These are phyloP conservation scores for Setomelanomma holmii DNA, from an alignment of 2,329 filamentous ascomycete species.

Conservation along the genomic window DNA sequence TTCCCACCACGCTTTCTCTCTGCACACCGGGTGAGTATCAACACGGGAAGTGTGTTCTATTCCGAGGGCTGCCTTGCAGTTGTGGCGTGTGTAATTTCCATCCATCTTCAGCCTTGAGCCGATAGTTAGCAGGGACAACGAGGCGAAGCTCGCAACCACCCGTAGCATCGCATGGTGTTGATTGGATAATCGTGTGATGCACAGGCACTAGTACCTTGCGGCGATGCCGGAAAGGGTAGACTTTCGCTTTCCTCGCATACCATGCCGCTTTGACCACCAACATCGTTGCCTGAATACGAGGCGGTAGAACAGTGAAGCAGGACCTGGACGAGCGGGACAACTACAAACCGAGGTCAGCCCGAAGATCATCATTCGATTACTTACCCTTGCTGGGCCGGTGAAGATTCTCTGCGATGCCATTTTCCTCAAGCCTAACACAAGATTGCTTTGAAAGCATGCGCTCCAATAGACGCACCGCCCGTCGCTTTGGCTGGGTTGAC, in stretches of 20 bases:
- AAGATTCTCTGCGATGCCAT: background rate
- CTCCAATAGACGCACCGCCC: too few relatives aligned
- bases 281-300: background rate
- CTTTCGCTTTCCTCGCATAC: slow-evolving; percentile 4
- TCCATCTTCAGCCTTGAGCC: background rate
- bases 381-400: background rate
- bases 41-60: background rate
- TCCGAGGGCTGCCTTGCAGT: slow-evolving; percentile 1
- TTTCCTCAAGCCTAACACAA: too few relatives aligned
- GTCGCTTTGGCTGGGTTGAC: too few relatives aligned
- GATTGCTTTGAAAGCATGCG: too few relatives aligned
- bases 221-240: background rate
- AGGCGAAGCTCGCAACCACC: background rate
- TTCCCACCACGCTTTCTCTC: background rate
- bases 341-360: background rate
- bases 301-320: background rate
- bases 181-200: background rate
- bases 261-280: background rate
- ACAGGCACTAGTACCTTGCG: background rate
- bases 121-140: background rate
- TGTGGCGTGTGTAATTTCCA: background rate
- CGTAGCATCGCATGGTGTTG: background rate
- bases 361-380: background rate
- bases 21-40: background rate
- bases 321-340: background rate